Evolutionary conservation across 2,329 filamentous ascomycete genomes (phyloP), one percentile per base, ranked within the genome.

Genomic region (Endothia cerciana): DNA sequence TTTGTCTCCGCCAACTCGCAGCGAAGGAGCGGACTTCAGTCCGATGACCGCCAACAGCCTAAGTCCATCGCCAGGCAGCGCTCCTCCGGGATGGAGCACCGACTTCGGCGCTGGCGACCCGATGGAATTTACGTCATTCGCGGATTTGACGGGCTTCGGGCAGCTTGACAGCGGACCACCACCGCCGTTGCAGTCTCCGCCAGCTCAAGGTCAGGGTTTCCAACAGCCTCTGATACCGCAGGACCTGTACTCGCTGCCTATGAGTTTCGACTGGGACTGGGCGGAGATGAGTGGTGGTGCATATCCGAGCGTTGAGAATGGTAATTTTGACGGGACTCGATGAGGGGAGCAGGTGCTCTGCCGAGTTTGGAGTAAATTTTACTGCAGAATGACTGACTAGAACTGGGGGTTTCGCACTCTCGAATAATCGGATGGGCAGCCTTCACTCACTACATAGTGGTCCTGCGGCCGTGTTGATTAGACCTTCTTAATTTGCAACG

Each of bases 231-330:
- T 97, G 73, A 87, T 98, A 28, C 94, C 95, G 4, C 93, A 94
- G 72, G 95, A 98, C 78, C 79, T 98, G 33, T 99, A 95, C 88
- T 91, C 94, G 76, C 89, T 98, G 87, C 94, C 94, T 1, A 97
- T 97, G 89, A 96, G 92, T 2, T 84, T 98, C 28, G 94, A 98
- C 75, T 97, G 94, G 93, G 93, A 86, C 73, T 89, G 87, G 85
- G 86, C 87, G 1, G 87, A 89, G 75, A 88, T 89, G 82, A 88
- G 85, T 40, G 86, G 87, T n/a, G 87, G 86, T 11, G 81, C 83
- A 2, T 89, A 89, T 71, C 86, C 87, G 13, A 83, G 83, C 33
- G 87, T 89, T 49, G 87, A 89, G 73, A 89, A 89, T 69, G 87
- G 87, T 6, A 84, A 82, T 66, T 84, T 82, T 72, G 78, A 77